Evolutionary conservation across 495 filamentous ascomycete species (phyloP).

Genomic region (Lichina pygmaea): DNA sequence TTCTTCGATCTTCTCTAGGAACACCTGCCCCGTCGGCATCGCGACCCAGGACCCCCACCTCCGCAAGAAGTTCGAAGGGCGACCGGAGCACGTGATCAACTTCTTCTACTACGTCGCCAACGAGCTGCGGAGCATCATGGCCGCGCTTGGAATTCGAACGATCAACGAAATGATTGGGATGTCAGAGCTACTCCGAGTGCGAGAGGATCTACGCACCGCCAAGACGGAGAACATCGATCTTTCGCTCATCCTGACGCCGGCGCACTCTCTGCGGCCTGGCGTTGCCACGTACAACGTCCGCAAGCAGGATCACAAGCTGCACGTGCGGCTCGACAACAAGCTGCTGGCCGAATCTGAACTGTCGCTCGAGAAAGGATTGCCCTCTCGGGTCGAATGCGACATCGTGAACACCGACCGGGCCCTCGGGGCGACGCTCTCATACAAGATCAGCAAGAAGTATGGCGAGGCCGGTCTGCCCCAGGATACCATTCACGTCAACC

Average conservation of each 20-base stretch:
- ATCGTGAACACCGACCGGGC: conserved; percentile 96
- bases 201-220: conserved; percentile 63
- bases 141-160: conserved; percentile 76
- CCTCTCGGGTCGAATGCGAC: conserved; percentile 87
- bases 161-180: conserved; percentile 98
- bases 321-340: conserved; percentile 93
- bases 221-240: conserved; percentile 92
- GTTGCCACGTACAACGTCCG: conserved; percentile 97
- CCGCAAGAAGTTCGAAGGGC: conserved; percentile 81
- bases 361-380: conserved; percentile 85
- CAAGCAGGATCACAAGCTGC: conserved; percentile 89
- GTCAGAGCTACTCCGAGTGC: conserved; percentile 62
- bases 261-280: conserved; percentile 83
- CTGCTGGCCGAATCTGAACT: conserved; percentile 93
- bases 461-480: conserved; percentile 76
- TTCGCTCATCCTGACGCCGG: conserved; percentile 84
- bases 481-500: conserved; percentile 91
- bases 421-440: conserved; percentile 84
- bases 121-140: conserved; percentile 96
- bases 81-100: conserved; percentile 96
- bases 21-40: conserved; percentile 91
- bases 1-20: conserved; percentile 9
- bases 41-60: conserved; percentile 91
- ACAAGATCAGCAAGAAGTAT: conserved; percentile 82
- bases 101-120: conserved; percentile 99